Base-by-base conservation (phyloP, 805 yeast genomes). In the Kazachstania africana region DNA sequence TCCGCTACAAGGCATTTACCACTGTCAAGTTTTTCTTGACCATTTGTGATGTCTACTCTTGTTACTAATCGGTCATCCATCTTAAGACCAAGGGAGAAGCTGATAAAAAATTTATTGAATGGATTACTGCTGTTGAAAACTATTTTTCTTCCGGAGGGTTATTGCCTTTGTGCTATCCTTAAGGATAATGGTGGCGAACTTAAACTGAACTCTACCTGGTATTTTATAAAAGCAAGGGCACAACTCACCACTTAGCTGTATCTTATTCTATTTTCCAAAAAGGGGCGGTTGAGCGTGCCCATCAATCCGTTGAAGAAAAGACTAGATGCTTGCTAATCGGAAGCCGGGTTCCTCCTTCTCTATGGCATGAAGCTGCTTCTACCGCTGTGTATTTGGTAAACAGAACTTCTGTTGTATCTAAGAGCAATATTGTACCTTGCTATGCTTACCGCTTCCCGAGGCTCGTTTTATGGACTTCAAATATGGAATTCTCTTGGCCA, bases 291-390 rank as follows among this genome's bases (percentile, higher is more conserved):
- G 46, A 41, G 25, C 27, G 44, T 13, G 35, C 42, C 10, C 34
- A 31, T 24, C 26, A 36, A 3, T 21, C 44, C n/a, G 29, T 43
- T 28, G 23, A 34, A 28, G 42, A 36, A 5, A 16, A 19, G 13
- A 17, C 38, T 5, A 21, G 36, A 3, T 23, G 34, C 8, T 14
- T 41, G 10, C 21, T 43, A 17, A 10, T 23, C 12, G 35, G 22
- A 6, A 13, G 25, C 12, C 14, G 32, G 1, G 33, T 44, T 16
- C 45, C 42, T 1, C 32, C 33, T 1, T 28, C 21, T 6, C 25
- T 38, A n/a, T 43, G 48, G 48, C 21, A 42, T 5, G 40, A 43
- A 21, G 44, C 44, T 10, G 17, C 43, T 8, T 13, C 20, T 4
- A 18, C 22, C 15, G 30, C 45, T 8, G 43, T 27, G 3, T 32